These are phyloP conservation scores for Catunica adiposa DNA, from an alignment of 2,329 filamentous ascomycete species.

Conservation along the genomic window DNA sequence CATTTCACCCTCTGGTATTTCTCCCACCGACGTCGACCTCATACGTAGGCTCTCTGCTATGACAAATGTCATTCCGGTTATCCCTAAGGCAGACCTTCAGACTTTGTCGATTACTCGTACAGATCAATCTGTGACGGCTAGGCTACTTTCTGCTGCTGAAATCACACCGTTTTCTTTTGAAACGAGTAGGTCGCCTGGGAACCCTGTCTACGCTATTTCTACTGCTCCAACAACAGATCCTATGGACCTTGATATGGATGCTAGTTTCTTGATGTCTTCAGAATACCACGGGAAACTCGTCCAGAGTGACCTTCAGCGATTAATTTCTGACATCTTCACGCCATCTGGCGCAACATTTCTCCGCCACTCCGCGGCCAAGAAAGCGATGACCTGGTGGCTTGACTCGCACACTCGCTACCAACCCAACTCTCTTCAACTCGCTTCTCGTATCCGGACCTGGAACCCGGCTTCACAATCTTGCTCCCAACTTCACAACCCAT, in stretches of 20 bases:
- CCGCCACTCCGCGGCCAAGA: conserved; percentile 66
- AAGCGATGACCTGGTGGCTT: conserved; percentile 56
- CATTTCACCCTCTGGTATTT: conserved; percentile 46
- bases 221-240: conserved; percentile 31
- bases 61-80: conserved; percentile 72
- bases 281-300: conserved; percentile 73
- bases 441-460: neutral
- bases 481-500: neutral
- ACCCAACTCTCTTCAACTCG: neutral
- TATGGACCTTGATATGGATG: conserved; percentile 47
- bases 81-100: conserved; percentile 26
- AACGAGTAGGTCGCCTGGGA: neutral
- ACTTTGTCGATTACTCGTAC: neutral
- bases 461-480: neutral
- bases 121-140: neutral
- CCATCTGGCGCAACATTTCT: conserved; percentile 64
- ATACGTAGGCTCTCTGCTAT: conserved; percentile 52
- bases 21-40: conserved; percentile 50
- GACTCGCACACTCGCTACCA: conserved; percentile 10
- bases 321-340: conserved; percentile 64
- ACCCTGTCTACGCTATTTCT: conserved; percentile 58
- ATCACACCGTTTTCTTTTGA: conserved; percentile 52
- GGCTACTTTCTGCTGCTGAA: conserved; percentile 32
- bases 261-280: conserved; percentile 80
- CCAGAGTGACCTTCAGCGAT: conserved; percentile 50